phyloP scores from a whole-genome alignment of 2,329 filamentous ascomycete genomes.

The Camillea tinctor region DNA sequence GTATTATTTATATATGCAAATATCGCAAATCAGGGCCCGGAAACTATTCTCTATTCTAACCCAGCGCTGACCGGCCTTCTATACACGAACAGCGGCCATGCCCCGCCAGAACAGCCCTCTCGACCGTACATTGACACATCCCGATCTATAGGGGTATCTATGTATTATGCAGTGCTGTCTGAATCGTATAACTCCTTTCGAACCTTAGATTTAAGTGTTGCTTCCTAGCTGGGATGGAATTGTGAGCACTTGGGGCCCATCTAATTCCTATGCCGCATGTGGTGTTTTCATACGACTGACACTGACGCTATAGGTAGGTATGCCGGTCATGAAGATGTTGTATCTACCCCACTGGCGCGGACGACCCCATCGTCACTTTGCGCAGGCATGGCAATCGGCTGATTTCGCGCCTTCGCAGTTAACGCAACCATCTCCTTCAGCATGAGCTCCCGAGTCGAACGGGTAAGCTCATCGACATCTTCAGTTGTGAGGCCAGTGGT shows the following conservation, averaged over 20 bases:
- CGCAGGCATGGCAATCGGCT: conserved; percentile 29
- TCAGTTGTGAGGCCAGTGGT: conserved; percentile 70
- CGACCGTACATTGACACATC: conserved; percentile 11
- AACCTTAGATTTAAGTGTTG: neutral
- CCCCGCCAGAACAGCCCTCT: conserved; percentile 1
- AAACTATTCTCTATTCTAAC: neutral
- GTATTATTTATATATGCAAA: neutral
- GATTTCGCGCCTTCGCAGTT: conserved; percentile 50
- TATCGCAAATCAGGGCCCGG: neutral
- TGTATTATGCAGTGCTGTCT: conserved; percentile 5
- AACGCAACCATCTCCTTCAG: conserved; percentile 60
- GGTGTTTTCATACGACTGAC: neutral
- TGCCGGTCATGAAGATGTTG: conserved; percentile 20
- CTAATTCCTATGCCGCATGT: conserved; percentile 4
- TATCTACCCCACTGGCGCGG: conserved; percentile 33
- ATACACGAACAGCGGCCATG: neutral
- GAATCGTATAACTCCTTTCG: conserved; percentile 6
- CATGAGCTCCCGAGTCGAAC: conserved; percentile 72
- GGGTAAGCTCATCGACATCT: conserved; percentile 74
- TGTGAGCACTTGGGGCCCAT: neutral
- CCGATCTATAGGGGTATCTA: conserved; percentile 29
- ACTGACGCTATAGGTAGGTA: no score
- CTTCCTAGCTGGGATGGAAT: neutral
- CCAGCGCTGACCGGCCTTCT: neutral
- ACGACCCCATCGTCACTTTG: conserved; percentile 29